These are phyloP conservation scores for Phlebopus sp. DNA, from an alignment of 1,284 basidiomycete species.

Conservation along the genomic window DNA sequence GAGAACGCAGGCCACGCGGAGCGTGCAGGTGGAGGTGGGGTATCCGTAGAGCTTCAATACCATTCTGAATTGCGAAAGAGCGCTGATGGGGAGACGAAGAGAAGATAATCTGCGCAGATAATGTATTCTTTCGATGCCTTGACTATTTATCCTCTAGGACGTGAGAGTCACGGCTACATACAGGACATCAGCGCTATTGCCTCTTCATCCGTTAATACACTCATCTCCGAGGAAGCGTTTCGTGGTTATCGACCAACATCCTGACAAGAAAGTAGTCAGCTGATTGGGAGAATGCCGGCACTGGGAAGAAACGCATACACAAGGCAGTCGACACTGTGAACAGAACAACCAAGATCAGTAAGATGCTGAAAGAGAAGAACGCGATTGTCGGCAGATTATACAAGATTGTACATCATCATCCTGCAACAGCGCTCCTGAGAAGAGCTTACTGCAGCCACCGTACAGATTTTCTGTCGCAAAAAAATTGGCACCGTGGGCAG, in stretches of 20 bases:
- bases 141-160: constrained; percentile 11
- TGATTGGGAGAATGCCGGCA: not conserved
- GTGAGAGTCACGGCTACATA: constrained; percentile 7
- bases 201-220: too few species aligned
- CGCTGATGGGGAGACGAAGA: not conserved
- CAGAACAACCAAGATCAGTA: not conserved
- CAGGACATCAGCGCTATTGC: not conserved
- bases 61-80: constrained; percentile 31
- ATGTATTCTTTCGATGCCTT: not conserved
- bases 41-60: constrained; percentile 48
- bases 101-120: not conserved
- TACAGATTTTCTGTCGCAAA: too few species aligned
- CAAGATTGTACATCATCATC: not conserved
- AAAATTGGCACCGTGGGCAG: too few species aligned
- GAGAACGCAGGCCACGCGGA: constrained; percentile 42
- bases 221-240: too few species aligned
- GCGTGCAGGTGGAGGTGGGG: constrained; percentile 41
- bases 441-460: too few species aligned
- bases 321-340: constrained; percentile 4
- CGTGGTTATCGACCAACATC: too few species aligned
- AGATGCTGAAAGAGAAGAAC: not conserved
- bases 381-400: not conserved
- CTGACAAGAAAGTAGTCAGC: not conserved
- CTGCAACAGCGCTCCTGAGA: not conserved
- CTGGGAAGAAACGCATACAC: not conserved